Evolutionary conservation across 176 grass and related monocot species (phyloP).

Genomic region (Cenchrus purpureus): DNA sequence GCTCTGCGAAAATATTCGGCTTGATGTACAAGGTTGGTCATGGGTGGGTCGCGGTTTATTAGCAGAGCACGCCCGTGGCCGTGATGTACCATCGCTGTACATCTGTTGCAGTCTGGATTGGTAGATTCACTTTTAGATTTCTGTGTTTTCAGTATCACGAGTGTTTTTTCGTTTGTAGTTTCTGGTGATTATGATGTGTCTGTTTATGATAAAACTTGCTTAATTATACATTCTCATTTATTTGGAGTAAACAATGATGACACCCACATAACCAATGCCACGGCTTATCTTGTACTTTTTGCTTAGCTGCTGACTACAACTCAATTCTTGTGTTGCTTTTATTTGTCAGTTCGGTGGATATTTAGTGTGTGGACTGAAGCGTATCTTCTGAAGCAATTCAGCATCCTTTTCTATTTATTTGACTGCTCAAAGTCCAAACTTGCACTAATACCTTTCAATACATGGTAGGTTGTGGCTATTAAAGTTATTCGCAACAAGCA

Average conservation of each 20-base stretch:
- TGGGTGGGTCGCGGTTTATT: slow-evolving; percentile 16
- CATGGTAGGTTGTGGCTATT: slow-evolving; percentile 58
- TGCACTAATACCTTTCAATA: slow-evolving; percentile 19
- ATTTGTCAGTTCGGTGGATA: not conserved
- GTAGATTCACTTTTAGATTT: not conserved
- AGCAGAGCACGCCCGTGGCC: slow-evolving; percentile 1
- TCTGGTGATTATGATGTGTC: not conserved
- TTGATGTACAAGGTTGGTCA: slow-evolving; percentile 46
- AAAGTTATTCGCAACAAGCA: slow-evolving; percentile 96
- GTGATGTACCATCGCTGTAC: not conserved
- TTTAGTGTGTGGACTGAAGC: not conserved
- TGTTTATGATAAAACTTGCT: not conserved
- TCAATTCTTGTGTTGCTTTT: not conserved
- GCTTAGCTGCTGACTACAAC: not conserved
- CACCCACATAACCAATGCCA: not conserved
- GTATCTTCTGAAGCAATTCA: not conserved
- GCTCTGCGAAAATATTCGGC: slow-evolving; percentile 27
- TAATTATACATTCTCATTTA: not conserved
- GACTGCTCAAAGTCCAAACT: not conserved
- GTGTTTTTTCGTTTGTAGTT: not conserved
- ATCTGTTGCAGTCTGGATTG: slow-evolving; percentile 31
- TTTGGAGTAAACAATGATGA: not conserved
- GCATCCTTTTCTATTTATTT: slow-evolving; percentile 25
- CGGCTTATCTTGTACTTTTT: not conserved
- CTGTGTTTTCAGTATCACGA: not conserved